Conservation (phyloP, 1,139 yeast species). For the Komagataea norvegica region DNA sequence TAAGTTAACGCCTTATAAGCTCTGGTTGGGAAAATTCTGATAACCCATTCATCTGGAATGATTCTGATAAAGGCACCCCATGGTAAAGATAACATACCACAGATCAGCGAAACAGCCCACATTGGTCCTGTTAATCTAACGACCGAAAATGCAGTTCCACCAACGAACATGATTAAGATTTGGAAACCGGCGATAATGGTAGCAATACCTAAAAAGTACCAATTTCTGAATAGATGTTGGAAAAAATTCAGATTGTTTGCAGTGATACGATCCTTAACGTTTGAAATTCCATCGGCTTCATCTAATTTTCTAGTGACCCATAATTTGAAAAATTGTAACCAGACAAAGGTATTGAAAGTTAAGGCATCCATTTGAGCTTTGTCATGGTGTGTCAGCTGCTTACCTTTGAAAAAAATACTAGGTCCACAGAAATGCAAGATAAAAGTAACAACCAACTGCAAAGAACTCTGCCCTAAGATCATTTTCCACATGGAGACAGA, state of each 20-base stretch:
- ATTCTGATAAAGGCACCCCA: conserved; percentile 70
- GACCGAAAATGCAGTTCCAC: conserved; percentile 91
- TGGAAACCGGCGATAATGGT: conserved; percentile 77
- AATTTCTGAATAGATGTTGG: conserved; percentile 74
- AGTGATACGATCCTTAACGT: conserved; percentile 54
- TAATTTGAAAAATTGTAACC: conserved; percentile 95
- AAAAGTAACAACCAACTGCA: conserved; percentile 78
- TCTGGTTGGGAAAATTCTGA: conserved; percentile 61
- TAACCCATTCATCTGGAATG: conserved; percentile 78
- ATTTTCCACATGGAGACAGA: conserved; percentile 96
- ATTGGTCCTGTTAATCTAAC: conserved; percentile 71
- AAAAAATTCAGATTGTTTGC: conserved; percentile 69
- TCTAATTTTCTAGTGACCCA: conserved; percentile 89
- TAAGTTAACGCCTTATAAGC: conserved; percentile 45
- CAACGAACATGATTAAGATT: conserved; percentile 88
- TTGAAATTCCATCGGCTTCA: conserved; percentile 69
- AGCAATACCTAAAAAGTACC: conserved; percentile 72
- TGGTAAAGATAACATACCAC: conserved; percentile 83
- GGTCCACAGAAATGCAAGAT: conserved; percentile 75
- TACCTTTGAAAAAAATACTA: conserved; percentile 45
- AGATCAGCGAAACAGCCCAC: conserved; percentile 87
- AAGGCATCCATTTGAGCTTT: conserved; percentile 66
- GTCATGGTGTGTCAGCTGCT: conserved; percentile 40
- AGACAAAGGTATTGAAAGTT: conserved; percentile 93
- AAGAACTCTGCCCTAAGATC: conserved; percentile 82